A percentile compares a stretch with the other conserved stretches of the same genome.
phyloP scores from a whole-genome alignment of 2,329 filamentous ascomycete species.

The Cladosporium sp. region DNA sequence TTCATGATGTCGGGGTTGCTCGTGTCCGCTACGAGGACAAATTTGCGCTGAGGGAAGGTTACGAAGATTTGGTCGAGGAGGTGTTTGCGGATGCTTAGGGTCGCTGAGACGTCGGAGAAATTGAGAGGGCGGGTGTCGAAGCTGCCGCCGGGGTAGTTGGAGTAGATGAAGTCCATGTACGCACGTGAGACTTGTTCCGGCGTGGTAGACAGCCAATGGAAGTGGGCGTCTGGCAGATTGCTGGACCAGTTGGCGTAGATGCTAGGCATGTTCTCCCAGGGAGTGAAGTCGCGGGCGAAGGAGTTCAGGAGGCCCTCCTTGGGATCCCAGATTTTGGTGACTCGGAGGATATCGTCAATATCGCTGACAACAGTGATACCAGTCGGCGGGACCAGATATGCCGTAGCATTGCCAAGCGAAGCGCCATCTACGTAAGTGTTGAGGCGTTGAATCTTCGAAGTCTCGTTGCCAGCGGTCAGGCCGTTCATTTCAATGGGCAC shows the following conservation, averaged over 20 bases:
- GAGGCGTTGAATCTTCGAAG: constrained; percentile 60
- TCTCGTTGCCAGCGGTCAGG: constrained; percentile 61
- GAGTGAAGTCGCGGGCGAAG: constrained; percentile 65
- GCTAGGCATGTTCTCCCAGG: constrained; percentile 76
- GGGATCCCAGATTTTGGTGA: constrained; percentile 76
- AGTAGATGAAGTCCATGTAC: constrained; percentile 78
- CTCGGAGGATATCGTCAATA: constrained; percentile 75
- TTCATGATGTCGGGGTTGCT: constrained; percentile 72
- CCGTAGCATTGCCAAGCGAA: constrained; percentile 68
- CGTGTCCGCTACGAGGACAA: constrained; percentile 72
- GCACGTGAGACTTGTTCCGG: constrained; percentile 73
- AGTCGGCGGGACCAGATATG: constrained; percentile 66
- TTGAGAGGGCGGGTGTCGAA: constrained; percentile 77
- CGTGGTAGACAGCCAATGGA: constrained; percentile 78
- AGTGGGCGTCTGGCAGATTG: constrained; percentile 65
- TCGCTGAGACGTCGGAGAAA: constrained; percentile 71
- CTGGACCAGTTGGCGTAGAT: constrained; percentile 72
- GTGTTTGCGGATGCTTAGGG: constrained; percentile 65
- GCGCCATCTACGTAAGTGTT: constrained; percentile 62
- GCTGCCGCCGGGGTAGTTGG: constrained; percentile 70
- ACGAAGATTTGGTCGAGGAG: constrained; percentile 68
- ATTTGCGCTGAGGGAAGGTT: constrained; percentile 71
- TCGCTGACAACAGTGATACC: constrained; percentile 72
- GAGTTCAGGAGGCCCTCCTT: constrained; percentile 72
- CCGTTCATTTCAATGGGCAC: constrained; percentile 59